Conservation (phyloP, 805 yeast genomes). For the Starmerella davenportii region DNA sequence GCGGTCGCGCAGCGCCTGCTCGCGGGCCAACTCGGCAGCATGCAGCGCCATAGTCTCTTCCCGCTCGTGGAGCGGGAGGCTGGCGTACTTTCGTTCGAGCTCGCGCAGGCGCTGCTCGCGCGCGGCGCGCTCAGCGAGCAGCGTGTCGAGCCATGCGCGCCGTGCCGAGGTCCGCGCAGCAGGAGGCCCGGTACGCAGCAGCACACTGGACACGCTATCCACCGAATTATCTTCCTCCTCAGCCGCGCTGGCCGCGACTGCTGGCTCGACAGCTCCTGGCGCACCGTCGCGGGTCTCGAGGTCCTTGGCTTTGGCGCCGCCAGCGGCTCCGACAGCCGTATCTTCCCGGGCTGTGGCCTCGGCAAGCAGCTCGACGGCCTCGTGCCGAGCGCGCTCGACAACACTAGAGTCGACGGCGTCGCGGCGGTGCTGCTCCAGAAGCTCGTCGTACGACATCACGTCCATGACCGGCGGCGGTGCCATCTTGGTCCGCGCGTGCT, state of each 20-base stretch:
- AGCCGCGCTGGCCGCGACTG: background rate
- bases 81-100: slow-evolving; percentile 15
- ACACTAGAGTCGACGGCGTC: background rate
- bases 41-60: slow-evolving; percentile 19
- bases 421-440: background rate
- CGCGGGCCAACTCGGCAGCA: slow-evolving; percentile 16
- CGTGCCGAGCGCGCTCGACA: slow-evolving; percentile 24
- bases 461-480: background rate
- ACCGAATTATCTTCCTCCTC: background rate
- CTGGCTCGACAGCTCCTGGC: too few relatives aligned
- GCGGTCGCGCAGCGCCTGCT: slow-evolving; percentile 20
- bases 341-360: slow-evolving; percentile 14
- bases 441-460: slow-evolving; percentile 12
- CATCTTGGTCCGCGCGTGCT: background rate
- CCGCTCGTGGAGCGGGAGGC: slow-evolving; percentile 21
- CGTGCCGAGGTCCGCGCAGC: background rate
- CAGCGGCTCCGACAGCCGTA: background rate
- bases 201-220: background rate
- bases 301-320: background rate
- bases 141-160: slow-evolving; percentile 8
- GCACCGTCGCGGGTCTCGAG: background rate
- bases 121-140: slow-evolving; percentile 8
- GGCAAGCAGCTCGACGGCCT: slow-evolving; percentile 22
- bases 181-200: background rate
- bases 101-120: slow-evolving; percentile 15